Conservation (phyloP, 2,329 filamentous ascomycete species). For the Fusarium pseudograminearum region DNA sequence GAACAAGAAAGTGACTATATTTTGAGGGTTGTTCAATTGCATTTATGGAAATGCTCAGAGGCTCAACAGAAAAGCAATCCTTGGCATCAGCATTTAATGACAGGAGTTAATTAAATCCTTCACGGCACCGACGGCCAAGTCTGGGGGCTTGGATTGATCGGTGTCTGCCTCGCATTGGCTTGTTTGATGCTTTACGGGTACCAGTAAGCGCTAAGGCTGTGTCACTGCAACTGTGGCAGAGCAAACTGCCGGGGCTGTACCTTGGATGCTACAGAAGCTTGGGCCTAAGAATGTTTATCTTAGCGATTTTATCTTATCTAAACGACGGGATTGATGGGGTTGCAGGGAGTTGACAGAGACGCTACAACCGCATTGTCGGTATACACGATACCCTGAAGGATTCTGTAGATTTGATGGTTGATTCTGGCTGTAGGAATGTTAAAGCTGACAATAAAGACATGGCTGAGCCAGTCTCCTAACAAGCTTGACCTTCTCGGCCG, state of each 20-base stretch:
- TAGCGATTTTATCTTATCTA: not conserved
- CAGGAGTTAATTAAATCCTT: not conserved
- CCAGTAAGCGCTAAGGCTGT: not conserved
- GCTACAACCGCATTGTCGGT: not conserved
- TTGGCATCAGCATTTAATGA: not conserved
- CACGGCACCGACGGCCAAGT: too few species aligned
- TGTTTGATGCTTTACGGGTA: not conserved
- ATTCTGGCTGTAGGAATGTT: fast-evolving
- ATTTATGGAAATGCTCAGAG: not conserved
- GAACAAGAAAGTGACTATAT: too few species aligned
- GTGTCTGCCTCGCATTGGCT: not conserved
- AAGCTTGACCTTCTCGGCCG: too few species aligned
- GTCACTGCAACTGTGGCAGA: not conserved
- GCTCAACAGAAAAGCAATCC: not conserved
- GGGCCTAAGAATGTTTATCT: not conserved
- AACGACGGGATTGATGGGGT: not conserved
- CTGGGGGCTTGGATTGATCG: not conserved
- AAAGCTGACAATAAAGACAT: too few species aligned
- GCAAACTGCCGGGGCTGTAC: not conserved
- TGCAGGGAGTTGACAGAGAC: not conserved
- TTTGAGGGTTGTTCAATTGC: not conserved
- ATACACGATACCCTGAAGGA: not conserved
- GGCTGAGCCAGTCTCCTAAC: too few species aligned
- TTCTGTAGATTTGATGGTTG: not conserved
- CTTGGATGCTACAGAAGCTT: not conserved